Base-by-base conservation (phyloP, 768 basidiomycete genomes). In the Auriscalpium orientale region DNA sequence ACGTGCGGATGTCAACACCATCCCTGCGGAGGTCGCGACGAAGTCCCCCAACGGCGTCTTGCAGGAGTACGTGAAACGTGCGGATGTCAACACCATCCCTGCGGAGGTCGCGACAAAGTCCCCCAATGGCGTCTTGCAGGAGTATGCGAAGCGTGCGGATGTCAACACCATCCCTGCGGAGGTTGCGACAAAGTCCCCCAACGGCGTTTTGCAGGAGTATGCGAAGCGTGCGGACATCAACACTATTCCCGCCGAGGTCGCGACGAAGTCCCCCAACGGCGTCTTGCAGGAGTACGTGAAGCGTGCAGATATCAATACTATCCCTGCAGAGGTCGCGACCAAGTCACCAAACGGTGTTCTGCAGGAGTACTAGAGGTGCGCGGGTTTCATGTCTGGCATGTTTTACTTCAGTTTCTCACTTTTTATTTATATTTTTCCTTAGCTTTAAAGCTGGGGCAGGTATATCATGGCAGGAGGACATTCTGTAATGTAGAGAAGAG, bases 21-120 rank as follows among this genome's bases (percentile, higher is more conserved):
- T 71, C 50, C 70, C 72, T 4, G 68, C 64, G 12, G 69, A 72
- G 22, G 55, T 56, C 2, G 51, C 72, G 1, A 62, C 68, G 45
- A 72, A 66, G 60, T 65, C 72, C 1, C 64, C 62, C 4, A 52
- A 66, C 18, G 72, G 73, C 21, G 56, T 58, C 9, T 65, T 71
- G 57, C 64, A 54, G 44, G 40, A 44, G 18, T 49, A 57, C 40
- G n/a, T n/a, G n/a, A 62, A 64, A 53, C 63, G 61, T n/a, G 54
- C 33, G 38, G 64, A 66, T 48, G 49, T 60, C 20, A 68, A 66
- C 61, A 64, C 53, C 16, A 61, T 71, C 48, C 69, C 70, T 8
- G 71, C 64, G 1, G 70, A 76, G 57, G 55, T 64, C 8, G 48
- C 75, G 0, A 67, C 71, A 45, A 74, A 70, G 55, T 66, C 76